Evolutionary conservation across 2,329 filamentous ascomycete genomes (phyloP), one percentile per base, ranked within the genome.

Genomic region (Aspergillus costaricaensis): DNA sequence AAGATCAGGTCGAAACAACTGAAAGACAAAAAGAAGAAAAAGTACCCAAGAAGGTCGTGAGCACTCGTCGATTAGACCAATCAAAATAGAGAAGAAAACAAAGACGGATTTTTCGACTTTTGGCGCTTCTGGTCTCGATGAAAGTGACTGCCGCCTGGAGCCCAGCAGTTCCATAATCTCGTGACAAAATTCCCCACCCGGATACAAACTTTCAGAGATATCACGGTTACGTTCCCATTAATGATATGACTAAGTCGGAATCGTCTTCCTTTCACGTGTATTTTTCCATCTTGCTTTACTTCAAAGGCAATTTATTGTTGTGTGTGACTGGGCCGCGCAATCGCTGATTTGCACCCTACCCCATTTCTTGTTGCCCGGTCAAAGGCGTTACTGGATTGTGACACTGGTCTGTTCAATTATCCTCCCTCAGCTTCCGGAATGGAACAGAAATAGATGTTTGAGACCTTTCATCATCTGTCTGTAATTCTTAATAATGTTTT

Each of bases 11-110:
- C 65, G 2, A 65, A 61, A 1, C 61, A 65, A 17, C 65, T 67
- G 30, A 67, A 65, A 19, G 57, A 69, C 23, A 62, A 66, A 15
- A 69, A 65, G 27, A 68, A 67, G 52, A 71, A 66, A 44, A 68
- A 61, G n/a, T 62, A 62, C 3, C 56, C 56, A 8, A 67, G 65
- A 30, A 65, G 66, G 10, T 58, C 58, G 7, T 62, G 43, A 50
- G n/a, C 21, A 43, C 25, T n/a, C 49, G 38, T 36, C 39, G 30
- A 21, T 6, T 50, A 50, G 50, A 53, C 5, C 5, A 5, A 14
- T 36, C 12, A 36, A 36, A 36, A 36, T 12, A 36, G 10, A 30
- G 3, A 32, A 17, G 14, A 21, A 9, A 25, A 15, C 39, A 32
- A 43, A 12, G 23, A 23, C 25, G 4, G 25, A 10, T 51, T 51